These are phyloP conservation scores for Malassezia sympodialis DNA, from an alignment of 1,284 basidiomycete genomes.

Conservation along the genomic window DNA sequence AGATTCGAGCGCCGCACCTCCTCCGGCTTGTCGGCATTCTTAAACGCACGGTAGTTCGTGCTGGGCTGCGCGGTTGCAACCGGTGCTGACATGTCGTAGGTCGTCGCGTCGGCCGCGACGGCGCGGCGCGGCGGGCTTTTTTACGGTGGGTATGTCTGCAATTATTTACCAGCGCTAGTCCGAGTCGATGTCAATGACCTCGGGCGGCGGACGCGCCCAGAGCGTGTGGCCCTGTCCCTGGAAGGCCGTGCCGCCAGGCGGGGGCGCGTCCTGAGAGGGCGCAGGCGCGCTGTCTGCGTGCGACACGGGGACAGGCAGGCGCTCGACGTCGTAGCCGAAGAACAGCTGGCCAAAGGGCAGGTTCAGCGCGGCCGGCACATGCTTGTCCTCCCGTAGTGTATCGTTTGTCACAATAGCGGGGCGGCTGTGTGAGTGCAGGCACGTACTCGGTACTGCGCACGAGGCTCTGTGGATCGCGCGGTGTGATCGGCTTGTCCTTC, in stretches of 20 bases:
- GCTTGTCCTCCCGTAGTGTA: slow-evolving; percentile 60
- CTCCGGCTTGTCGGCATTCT: slow-evolving; percentile 48
- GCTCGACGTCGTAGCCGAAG: slow-evolving; percentile 43
- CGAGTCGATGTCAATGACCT: slow-evolving; percentile 35
- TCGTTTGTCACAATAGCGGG: slow-evolving; percentile 75
- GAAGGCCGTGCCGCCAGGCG: slow-evolving; percentile 13
- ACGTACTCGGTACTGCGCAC: slow-evolving; percentile 36
- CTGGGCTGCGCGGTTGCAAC: slow-evolving; percentile 1
- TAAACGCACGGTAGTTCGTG: slow-evolving; percentile 33
- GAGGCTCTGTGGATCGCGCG: slow-evolving; percentile 36
- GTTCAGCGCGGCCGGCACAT: slow-evolving; percentile 78
- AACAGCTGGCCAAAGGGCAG: slow-evolving; percentile 64
- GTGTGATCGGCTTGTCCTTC: slow-evolving; percentile 42
- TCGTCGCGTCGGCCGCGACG: not conserved
- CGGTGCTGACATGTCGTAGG: slow-evolving; percentile 11
- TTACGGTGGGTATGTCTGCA: slow-evolving; percentile 6
- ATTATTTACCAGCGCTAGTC: slow-evolving; percentile 18
- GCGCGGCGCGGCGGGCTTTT: not conserved
- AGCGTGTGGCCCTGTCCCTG: slow-evolving; percentile 8
- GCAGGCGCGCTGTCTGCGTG: slow-evolving; percentile 5
- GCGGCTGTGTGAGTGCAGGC: slow-evolving; percentile 54
- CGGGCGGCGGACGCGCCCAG: slow-evolving; percentile 12
- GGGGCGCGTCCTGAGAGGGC: slow-evolving; percentile 1
- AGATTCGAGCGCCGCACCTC: slow-evolving; percentile 46
- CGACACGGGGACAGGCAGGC: slow-evolving; percentile 27